Evolutionary conservation across 2,329 filamentous ascomycete genomes (phyloP).

Genomic region (Thielaviopsis cerberus): DNA sequence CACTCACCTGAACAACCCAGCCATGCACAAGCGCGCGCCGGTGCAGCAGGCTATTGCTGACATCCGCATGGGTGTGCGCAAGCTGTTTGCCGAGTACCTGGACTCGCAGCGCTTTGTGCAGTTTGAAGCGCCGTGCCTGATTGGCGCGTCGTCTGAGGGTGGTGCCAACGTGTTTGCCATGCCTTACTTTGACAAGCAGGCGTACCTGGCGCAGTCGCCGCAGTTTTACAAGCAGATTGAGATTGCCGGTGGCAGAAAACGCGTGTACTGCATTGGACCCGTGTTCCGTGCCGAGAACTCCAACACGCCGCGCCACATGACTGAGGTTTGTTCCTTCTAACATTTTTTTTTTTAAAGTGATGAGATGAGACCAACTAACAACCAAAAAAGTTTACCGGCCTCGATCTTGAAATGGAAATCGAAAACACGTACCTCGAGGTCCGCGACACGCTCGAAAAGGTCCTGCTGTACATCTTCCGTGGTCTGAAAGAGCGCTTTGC

Average conservation of each 20-base stretch:
- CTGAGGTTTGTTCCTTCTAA: constrained; percentile 28
- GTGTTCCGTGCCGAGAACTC: constrained; percentile 77
- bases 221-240: constrained; percentile 81
- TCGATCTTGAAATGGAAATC: constrained; percentile 84
- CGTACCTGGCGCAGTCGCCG: constrained; percentile 61
- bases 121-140: constrained; percentile 78
- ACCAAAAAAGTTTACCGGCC: constrained; percentile 48
- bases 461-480: constrained; percentile 63
- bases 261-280: constrained; percentile 60
- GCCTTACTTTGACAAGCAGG: constrained; percentile 72
- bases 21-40: constrained; percentile 78
- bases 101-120: constrained; percentile 55
- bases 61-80: constrained; percentile 37
- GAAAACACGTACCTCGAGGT: constrained; percentile 63
- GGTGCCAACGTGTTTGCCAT: constrained; percentile 82
- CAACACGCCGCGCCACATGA: constrained; percentile 71
- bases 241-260: constrained; percentile 60
- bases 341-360: background rate
- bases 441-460: constrained; percentile 48
- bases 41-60: constrained; percentile 68
- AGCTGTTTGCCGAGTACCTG: constrained; percentile 65
- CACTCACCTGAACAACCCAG: constrained; percentile 77
- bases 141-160: constrained; percentile 80
- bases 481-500: constrained; percentile 49
- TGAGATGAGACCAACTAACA: too few relatives aligned